Conservation (phyloP, 257 asterid species). For the Salvia splendens region DNA sequence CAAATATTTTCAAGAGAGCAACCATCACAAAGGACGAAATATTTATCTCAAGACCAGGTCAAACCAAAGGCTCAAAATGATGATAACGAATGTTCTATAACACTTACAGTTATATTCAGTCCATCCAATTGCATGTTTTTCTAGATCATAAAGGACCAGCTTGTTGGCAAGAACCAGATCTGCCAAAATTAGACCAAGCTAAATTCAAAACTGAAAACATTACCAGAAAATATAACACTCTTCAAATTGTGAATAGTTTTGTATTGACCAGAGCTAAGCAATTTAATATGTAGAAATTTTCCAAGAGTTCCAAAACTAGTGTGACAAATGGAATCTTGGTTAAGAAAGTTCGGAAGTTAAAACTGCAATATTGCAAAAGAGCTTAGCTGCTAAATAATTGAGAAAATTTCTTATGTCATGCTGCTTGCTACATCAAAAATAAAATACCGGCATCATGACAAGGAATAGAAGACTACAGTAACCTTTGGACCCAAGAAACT, state of each 20-base stretch:
- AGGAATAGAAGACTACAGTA: conserved; percentile 6
- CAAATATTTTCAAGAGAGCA: conserved; percentile 21
- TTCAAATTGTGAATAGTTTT: conserved; percentile 13
- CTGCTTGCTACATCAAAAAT: conserved; percentile 15
- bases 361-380: not conserved
- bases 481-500: not conserved
- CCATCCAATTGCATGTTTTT: conserved; percentile 95
- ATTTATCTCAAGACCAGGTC: not conserved
- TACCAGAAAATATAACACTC: conserved; percentile 8
- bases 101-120: conserved; percentile 96
- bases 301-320: conserved; percentile 7
- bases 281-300: not conserved
- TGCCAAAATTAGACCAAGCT: conserved; percentile 44
- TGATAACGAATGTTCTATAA: conserved; percentile 6
- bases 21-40: not conserved
- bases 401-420: not conserved
- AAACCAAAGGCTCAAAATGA: conserved; percentile 1
- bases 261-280: conserved; percentile 10
- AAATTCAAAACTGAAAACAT: conserved; percentile 16
- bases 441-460: not conserved
- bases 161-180: conserved; percentile 94
- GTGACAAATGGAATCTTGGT: conserved; percentile 13
- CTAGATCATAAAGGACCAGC: conserved; percentile 91
- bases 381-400: not conserved
- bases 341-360: conserved; percentile 3